Evolutionary conservation across 768 basidiomycete species (phyloP).

Genomic region (Hortiboletus campestris): DNA sequence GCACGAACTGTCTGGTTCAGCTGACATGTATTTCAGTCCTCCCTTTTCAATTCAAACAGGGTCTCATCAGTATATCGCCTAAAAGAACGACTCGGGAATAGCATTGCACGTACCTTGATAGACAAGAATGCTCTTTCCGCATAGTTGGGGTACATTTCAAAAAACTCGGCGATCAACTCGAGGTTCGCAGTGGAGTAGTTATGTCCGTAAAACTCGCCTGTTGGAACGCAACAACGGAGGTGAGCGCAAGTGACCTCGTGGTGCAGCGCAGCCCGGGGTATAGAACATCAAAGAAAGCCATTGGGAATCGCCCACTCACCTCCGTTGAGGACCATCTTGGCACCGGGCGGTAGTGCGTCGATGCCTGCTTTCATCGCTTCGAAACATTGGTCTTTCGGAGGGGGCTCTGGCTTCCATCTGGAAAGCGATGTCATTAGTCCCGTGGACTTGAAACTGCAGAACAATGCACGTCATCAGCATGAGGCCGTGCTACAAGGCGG

Average conservation of each 20-base stretch:
- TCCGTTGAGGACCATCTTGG: slow-evolving; percentile 51
- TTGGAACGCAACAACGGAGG: no score
- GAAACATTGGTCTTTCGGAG: slow-evolving; percentile 54
- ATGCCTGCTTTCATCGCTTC: slow-evolving; percentile 44
- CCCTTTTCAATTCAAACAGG: not conserved
- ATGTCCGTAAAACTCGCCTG: slow-evolving; percentile 59
- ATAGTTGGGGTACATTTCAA: slow-evolving; percentile 37
- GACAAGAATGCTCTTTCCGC: slow-evolving; percentile 35
- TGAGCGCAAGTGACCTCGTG: no score
- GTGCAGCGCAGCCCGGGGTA: no score
- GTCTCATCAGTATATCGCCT: no score
- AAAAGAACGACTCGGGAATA: no score
- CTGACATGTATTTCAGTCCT: not conserved
- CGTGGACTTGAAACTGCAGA: no score
- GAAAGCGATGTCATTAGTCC: no score
- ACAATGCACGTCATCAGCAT: slow-evolving; percentile 55
- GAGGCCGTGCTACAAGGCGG: slow-evolving; percentile 48
- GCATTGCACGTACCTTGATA: slow-evolving; percentile 28
- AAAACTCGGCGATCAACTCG: slow-evolving; percentile 49
- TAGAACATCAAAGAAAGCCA: no score
- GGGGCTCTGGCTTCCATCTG: slow-evolving; percentile 44
- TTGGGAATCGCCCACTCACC: no score
- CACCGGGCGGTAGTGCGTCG: slow-evolving; percentile 41
- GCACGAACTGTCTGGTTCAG: slow-evolving; percentile 29
- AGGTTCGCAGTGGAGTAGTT: slow-evolving; percentile 42